Percentiles rank a stretch among this genome's conserved stretches.
Evolutionary conservation across 164 flowering plant genomes (phyloP).

Genomic region (Buxus sempervirens): DNA sequence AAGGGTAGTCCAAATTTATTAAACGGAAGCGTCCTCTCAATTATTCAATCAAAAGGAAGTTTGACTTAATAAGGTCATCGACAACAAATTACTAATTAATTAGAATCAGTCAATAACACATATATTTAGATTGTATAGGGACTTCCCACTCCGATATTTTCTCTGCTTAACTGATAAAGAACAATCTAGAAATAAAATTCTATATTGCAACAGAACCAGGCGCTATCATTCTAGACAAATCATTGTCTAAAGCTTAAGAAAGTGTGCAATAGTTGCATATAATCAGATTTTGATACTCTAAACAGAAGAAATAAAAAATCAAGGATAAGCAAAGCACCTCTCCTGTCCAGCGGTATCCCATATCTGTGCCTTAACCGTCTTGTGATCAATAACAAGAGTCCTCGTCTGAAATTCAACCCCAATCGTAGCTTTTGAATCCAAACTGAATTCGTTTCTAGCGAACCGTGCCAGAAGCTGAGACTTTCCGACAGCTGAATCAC

Average conservation of each 20-base stretch:
- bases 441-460: constrained; percentile 56
- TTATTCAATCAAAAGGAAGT: background rate
- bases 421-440: constrained; percentile 70
- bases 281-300: background rate
- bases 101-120: background rate
- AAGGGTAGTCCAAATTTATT: background rate
- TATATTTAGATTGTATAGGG: background rate
- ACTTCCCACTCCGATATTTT: background rate
- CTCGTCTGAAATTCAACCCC: constrained; percentile 75
- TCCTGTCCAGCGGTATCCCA: constrained; percentile 81
- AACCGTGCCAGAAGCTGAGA: constrained; percentile 66
- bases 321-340: constrained; percentile 31
- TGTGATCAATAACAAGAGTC: constrained; percentile 52
- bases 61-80: background rate
- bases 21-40: background rate
- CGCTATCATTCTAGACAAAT: background rate
- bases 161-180: background rate
- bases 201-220: background rate
- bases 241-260: background rate
- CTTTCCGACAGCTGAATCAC: constrained; percentile 71
- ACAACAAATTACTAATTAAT: background rate
- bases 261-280: background rate
- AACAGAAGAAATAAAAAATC: background rate
- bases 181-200: background rate
- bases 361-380: constrained; percentile 71